Conservation (phyloP, 805 yeast genomes). For the Metschnikowia noctiluminum region DNA sequence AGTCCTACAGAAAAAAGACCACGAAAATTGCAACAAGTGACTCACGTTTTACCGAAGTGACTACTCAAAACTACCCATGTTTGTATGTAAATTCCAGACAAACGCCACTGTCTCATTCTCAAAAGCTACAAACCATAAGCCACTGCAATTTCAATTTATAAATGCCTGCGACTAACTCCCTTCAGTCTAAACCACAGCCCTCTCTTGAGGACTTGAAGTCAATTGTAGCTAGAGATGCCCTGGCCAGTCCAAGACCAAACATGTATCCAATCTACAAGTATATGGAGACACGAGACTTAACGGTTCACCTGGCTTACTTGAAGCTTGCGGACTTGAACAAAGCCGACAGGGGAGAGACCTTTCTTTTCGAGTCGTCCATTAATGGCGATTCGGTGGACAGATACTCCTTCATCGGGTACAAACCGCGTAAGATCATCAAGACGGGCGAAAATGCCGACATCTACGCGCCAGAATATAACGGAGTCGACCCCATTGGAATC, state of each 20-base stretch:
- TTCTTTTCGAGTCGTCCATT: constrained; percentile 82
- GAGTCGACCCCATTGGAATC: constrained; percentile 74
- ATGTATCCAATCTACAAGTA: constrained; percentile 78
- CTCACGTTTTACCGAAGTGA: background rate
- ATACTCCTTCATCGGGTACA: constrained; percentile 85
- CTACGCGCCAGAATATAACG: constrained; percentile 29
- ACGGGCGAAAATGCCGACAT: constrained; percentile 65
- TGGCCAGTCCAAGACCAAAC: constrained; percentile 45
- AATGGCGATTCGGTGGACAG: constrained; percentile 88
- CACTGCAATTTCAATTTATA: no score
- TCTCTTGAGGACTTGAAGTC: constrained; percentile 29
- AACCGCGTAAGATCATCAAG: constrained; percentile 75
- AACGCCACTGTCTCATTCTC: no score
- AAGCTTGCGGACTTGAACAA: constrained; percentile 68
- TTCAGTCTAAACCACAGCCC: constrained; percentile 34
- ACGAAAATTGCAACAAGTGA: constrained; percentile 1
- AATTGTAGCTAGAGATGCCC: constrained; percentile 20
- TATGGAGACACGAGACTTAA: constrained; percentile 71
- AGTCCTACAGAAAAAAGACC: constrained; percentile 1
- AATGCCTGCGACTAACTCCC: background rate
- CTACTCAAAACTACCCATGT: constrained; percentile 11
- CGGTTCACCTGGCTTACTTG: constrained; percentile 88
- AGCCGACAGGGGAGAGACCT: constrained; percentile 57
- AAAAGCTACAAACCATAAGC: no score
- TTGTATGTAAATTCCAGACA: constrained; percentile 21